Evolutionary conservation across 2,329 filamentous ascomycete species (phyloP), one percentile per base, ranked within the genome.

Genomic region (Aspergillus sp.): DNA sequence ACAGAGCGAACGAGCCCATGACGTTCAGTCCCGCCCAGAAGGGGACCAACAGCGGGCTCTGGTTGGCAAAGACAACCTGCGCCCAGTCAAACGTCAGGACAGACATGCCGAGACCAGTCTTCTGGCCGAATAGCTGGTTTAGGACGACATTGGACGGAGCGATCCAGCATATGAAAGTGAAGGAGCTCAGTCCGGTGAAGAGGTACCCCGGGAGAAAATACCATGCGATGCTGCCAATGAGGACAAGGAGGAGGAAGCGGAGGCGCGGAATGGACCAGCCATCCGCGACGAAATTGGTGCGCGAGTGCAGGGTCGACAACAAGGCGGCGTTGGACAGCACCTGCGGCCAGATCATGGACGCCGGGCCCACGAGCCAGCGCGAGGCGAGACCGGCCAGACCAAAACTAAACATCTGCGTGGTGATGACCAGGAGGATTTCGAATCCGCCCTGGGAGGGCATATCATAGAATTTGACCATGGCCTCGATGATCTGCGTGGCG

Each of bases 41-140:
- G 9, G 87, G 87, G 3, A 86, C 84, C 44, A 89, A 82, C 11
- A 89, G 72, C 14, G 87, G 87, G 13, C 84, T 88, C 17, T 83
- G 82, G 42, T 88, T 77, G 48, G 82, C 89, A 56, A 84, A 88
- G 11, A 86, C 79, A 41, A 89, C 80, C 64, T 89, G 85, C 3
- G 85, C 86, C 86, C 87, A 89, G 72, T 90, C 88, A 61, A 90
- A 88, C 0, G 87, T 89, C 52, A 91, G 80, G 1, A 88, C 83
- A 4, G 89, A 73, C 54, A 91, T 69, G 0, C 84, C 87, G 4
- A 91, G 60, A 0, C 88, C 88, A 0, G 84, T 87, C 34, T 76
- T 76, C 16, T 86, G 86, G 1, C 88, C 88, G 61, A 91, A 91
- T 0, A 91, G 65, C 63, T 90, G 87, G 58, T 91, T 91, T 31